Percentiles rank a stretch among this genome's conserved stretches.
Conservation (phyloP, 2,329 filamentous ascomycete species). For the Trichophyton simii region DNA sequence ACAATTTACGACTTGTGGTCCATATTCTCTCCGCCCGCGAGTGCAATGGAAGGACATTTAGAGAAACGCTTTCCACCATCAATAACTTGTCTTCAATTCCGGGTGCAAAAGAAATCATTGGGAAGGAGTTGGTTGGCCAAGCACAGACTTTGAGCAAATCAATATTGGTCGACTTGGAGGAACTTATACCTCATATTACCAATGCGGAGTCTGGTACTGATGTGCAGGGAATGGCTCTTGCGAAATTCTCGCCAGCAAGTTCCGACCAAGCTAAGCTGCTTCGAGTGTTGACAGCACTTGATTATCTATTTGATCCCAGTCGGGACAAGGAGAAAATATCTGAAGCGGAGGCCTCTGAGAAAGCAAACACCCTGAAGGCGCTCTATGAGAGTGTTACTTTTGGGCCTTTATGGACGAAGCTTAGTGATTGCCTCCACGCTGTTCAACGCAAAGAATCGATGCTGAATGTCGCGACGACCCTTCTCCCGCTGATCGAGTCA, state of each 20-base stretch:
- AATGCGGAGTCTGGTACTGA: slow-evolving; percentile 82
- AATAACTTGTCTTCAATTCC: slow-evolving; percentile 93
- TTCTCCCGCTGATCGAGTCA: slow-evolving; percentile 86
- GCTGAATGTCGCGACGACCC: slow-evolving; percentile 91
- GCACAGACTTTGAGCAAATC: slow-evolving; percentile 72
- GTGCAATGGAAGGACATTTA: slow-evolving; percentile 95
- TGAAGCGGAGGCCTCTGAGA: slow-evolving; percentile 50
- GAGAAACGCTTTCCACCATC: slow-evolving; percentile 95
- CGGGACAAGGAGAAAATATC: slow-evolving; percentile 40
- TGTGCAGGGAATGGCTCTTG: slow-evolving; percentile 83
- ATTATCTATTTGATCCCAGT: slow-evolving; percentile 87
- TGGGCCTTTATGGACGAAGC: slow-evolving; percentile 76
- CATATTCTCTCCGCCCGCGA: slow-evolving; percentile 93
- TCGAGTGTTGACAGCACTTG: slow-evolving; percentile 80
- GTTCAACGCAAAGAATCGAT: slow-evolving; percentile 90
- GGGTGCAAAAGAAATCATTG: slow-evolving; percentile 77
- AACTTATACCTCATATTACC: slow-evolving; percentile 73
- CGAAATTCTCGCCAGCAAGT: slow-evolving; percentile 90
- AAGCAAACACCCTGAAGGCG: slow-evolving; percentile 72
- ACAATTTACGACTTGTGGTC: slow-evolving; percentile 86
- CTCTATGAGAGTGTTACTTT: slow-evolving; percentile 89
- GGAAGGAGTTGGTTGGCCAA: slow-evolving; percentile 80
- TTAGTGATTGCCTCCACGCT: slow-evolving; percentile 75
- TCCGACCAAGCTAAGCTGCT: slow-evolving; percentile 95
- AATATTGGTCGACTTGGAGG: slow-evolving; percentile 72